Evolutionary conservation across 805 yeast genomes (phyloP), one percentile per base, ranked within the genome.

Genomic region (Metschnikowia proteae): DNA sequence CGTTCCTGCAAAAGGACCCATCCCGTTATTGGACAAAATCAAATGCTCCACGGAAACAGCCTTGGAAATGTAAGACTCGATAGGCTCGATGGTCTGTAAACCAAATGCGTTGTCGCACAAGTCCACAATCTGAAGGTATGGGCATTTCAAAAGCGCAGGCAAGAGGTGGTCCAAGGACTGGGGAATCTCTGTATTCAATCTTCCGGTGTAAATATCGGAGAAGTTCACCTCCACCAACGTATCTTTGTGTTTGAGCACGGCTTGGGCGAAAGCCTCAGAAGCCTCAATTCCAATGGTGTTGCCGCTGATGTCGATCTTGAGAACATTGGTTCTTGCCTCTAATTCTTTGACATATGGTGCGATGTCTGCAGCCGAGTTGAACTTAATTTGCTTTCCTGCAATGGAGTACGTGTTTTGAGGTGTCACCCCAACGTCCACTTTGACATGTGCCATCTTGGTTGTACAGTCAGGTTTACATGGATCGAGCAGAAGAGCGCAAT

Each of bases 1-100:
- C 49, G 92, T 85, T 60, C 99, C 99, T 0, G 98, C 96, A 65
- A 86, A 86, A 26, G 99, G 99, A 32, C 99, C 99, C 82, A 94
- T 85, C 48, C 99, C 99, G 66, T 94, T 94, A 70, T 94, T 94
- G 41, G 97, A 85, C 53, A 94, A 75, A 56, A 88, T 83, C 66
- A 94, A 78, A 64, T 94, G 97, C 67, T 88, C 86, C 48, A 94
- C 71, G 26, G 95, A 82, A 13, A 81, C 78, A 32, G 92, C 96
- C 58, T 84, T 76, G 9, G 87, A 72, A 50, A 94, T 74, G 60
- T 84, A 90, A 27, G 74, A 76, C 64, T 94, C 96, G 48, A 94
- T 76, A 6, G 94, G 95, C 50, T 86, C 96, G 53, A 94, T 88
- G 25, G 98, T 87, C 62, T 94, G 95, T 62, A 94, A 84, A 9